Evolutionary conservation across 1,284 basidiomycete species (phyloP), one percentile per base, ranked within the genome.

Genomic region (Puccinia hordei): DNA sequence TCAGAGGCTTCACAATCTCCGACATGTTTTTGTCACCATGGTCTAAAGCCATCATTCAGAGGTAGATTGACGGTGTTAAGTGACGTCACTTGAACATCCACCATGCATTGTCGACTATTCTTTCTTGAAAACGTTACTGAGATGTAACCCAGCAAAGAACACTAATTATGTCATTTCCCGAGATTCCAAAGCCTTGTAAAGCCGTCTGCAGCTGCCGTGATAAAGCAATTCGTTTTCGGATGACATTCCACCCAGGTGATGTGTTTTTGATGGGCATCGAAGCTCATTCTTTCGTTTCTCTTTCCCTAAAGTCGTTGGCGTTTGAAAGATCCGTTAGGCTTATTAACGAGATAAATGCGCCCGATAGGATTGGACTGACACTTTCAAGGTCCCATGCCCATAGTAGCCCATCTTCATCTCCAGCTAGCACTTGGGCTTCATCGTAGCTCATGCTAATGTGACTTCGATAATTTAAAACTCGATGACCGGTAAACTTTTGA

Each of bases 321-420:
- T 35, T 35, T 49, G 13, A 53, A n/a, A 30, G 33, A 53, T 30
- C 9, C 15, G 38, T 33, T 24, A 61, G 65, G 41, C 41, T n/a
- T 24, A 41, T 6, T 33, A 9, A 33, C n/a, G 33, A 44, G 49
- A 53, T 51, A 2, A 51, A n/a, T 38, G 2, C 24, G 19, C 19
- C 44, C 30, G n/a, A 55, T 19, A 73, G 22, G 44, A 55, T 22
- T 72, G 13, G 35, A 88, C 91, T 84, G 86, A 94, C 93, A 85
- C 94, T 92, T 38, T 97, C 89, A 76, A 98, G 87, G 84, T 96
- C 94, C 95, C 96, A 99, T 53, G 90, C 90, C 91, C 93, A 95
- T 6, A 99, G 87, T 81, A 87, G 87, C 0, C 97, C 97, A 5
- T 91, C 89, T 85, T 98, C 95, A 85, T 98, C 97, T 5, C 96